Base-by-base conservation (phyloP, 345 rosid species). In the Luvunga scandens region DNA sequence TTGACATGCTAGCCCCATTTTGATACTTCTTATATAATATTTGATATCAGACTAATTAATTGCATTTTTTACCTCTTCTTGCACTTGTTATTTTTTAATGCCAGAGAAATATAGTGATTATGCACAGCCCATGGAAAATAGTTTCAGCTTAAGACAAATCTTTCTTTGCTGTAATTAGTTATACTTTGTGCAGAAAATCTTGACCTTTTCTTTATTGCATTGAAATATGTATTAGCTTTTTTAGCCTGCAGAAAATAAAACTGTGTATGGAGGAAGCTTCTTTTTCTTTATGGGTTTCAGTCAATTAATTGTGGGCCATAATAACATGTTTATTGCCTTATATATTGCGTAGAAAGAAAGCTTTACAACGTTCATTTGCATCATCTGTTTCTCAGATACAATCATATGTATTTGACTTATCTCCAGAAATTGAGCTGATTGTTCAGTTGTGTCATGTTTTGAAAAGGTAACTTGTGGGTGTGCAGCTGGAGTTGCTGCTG, bases 401-500 rank as follows among this genome's bases (percentile, higher is more conserved):
- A 16, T 30, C 22, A 0, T 13, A 50, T 6, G 2, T 53, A 53
- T 30, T 53, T 71, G 30, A 28, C 38, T 72, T 16, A 71, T 69
- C 19, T 28, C 78, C 66, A 80, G 57, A 39, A 69, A 63, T 42
- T 74, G 53, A 70, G 45, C 82, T 78, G 67, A 72, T 79, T 71
- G 39, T 85, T 83, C 63, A 59, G 56, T 76, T 81, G 55, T 84
- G 27, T 85, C 63, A 88, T 88, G 75, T 84, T 85, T 83, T 86
- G 87, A 82, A 88, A 87, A 96, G 99, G 99, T 96, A 77, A 94
- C 99, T 59, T 96, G 99, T 87, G 99, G 99, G 55, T 94, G 98
- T 91, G 98, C 99, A 79, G 97, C 99, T 81, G 98, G 99, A 80
- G 98, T 95, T 79, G 93, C 98, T 80, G 99, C 98, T 61, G 99